Base-by-base conservation (phyloP, 1,284 basidiomycete species). In the Leccinum griseonigrum region DNA sequence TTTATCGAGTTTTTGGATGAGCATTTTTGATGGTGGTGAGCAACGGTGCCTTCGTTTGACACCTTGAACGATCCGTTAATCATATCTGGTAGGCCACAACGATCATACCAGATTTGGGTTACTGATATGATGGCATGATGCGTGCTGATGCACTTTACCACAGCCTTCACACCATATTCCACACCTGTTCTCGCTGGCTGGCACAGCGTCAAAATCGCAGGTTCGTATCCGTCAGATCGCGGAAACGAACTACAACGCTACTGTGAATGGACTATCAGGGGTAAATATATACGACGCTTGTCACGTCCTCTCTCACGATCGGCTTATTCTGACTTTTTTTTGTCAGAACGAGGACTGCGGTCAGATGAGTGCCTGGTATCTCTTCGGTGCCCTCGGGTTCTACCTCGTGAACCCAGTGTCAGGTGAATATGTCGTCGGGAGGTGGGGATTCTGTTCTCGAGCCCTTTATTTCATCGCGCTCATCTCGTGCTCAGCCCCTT, bases 291-390 rank as follows among this genome's bases (percentile, higher is more conserved):
- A 31, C 16, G 9, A 26, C 26, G 14, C 7, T 60, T 52, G 18
- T 18, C 38, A 53, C 46, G 18, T 26, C 22, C 22, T 26, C 6
- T 26, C 63, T 59, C 56, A 36, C 6, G 22, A 36, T 28, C 22
- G 9, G 5, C 56, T 54, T 11, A 46, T 38, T 51, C 56, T 22
- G 32, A 34, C 13, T 26, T 34, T 54, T 26, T 26, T 38, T 54
- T 36, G 28, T 11, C 66, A 91, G 85, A 95, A 94, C 69, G 92
- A 95, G 72, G 92, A 95, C 68, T 94, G 92, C 67, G 92, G 92
- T 0, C 92, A 94, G 72, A 94, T 94, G 90, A 91, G 87, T 68
- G 88, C 91, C 0, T 94, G 92, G 92, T 94, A 89, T 70, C 80
- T 93, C 11, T 94, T 93, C 75, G 87, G 85, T 52, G 85, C 89